Base-by-base conservation (phyloP, 108 stramenopile genomes). In the Seminavis robusta region DNA sequence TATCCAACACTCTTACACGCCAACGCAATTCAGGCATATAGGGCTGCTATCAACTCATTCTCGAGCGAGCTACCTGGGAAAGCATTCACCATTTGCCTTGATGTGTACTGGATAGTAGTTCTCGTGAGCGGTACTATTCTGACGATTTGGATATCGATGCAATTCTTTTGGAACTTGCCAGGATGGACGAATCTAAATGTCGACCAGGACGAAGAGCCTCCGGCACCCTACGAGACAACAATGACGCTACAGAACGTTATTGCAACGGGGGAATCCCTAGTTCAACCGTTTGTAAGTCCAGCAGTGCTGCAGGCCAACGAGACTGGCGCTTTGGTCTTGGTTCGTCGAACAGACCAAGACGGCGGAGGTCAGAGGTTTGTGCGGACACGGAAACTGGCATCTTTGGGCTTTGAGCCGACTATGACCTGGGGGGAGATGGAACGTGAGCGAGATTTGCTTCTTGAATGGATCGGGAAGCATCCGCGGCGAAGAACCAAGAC, bases 301-400 rank as follows among this genome's bases (percentile, higher is more conserved):
- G 76, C 83, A 9, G 68, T 89, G 47, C 65, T 89, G 25, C 87
- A 89, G 57, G 83, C 87, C 11, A 89, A 89, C 33, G 87, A 89
- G 49, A 74, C 83, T 7, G 87, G 87, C 41, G 74, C 73, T 2
- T 61, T 80, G 57, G 72, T 84, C 4, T 48, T 80, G 38, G 49
- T 77, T 2, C 42, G 66, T 47, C 48, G 56, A 40, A 65, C 60
- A 52, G 67, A 68, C 26, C 62, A 71, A 19, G 65, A 81, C 10
- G 43, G 44, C 11, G 74, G 74, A 17, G 40, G 51, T 30, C 66
- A 50, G 13, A 37, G 54, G 20, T 80, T 71, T 37, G 72, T 80
- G 6, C 83, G 87, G 27, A 84, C 87, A 11, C 59, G 81, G 37
- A 56, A 58, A 32, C 39, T 85, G 25, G 69, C 63, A 15, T 76